Evolutionary conservation across 2,329 filamentous ascomycete species (phyloP).

Genomic region (Sporothrix inflata): DNA sequence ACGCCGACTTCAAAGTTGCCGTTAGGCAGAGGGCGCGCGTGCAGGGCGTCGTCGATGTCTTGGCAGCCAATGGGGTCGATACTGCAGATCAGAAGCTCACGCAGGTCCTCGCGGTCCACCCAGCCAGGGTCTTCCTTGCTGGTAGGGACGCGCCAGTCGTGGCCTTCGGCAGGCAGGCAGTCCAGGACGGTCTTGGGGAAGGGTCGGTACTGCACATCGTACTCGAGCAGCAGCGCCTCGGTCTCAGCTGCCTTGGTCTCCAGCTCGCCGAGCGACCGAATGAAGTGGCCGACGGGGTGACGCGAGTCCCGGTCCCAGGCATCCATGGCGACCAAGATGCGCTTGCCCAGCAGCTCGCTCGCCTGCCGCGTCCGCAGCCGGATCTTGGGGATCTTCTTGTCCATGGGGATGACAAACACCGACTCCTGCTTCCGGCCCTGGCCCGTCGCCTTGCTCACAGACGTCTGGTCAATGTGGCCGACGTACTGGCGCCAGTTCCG

Average conservation of each 20-base stretch:
- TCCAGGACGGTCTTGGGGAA: slow-evolving; percentile 96
- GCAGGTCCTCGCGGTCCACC: slow-evolving; percentile 80
- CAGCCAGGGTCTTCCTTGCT: slow-evolving; percentile 81
- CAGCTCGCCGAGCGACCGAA: slow-evolving; percentile 87
- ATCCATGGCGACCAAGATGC: slow-evolving; percentile 90
- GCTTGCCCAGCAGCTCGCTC: slow-evolving; percentile 84
- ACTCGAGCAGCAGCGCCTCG: slow-evolving; percentile 89
- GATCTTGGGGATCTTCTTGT: slow-evolving; percentile 97
- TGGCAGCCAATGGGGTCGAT: slow-evolving; percentile 96
- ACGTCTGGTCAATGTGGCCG: slow-evolving; percentile 88
- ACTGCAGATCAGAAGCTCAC: slow-evolving; percentile 88
- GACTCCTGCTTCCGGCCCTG: slow-evolving; percentile 85
- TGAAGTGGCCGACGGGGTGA: slow-evolving; percentile 90
- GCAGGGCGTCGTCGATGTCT: slow-evolving; percentile 96
- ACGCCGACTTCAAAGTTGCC: slow-evolving; percentile 96
- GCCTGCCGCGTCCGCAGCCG: slow-evolving; percentile 89
- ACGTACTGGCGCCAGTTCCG: slow-evolving; percentile 98
- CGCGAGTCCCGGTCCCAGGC: slow-evolving; percentile 92
- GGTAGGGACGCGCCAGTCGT: slow-evolving; percentile 90
- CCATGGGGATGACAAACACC: slow-evolving; percentile 96
- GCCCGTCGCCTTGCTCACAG: slow-evolving; percentile 71
- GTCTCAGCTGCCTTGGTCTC: slow-evolving; percentile 98
- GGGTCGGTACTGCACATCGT: slow-evolving; percentile 95
- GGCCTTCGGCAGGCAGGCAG: slow-evolving; percentile 87
- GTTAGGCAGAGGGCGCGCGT: slow-evolving; percentile 81